Base-by-base conservation (phyloP, 371 early-diverging fungal genomes). In the Mortierella sp. region DNA sequence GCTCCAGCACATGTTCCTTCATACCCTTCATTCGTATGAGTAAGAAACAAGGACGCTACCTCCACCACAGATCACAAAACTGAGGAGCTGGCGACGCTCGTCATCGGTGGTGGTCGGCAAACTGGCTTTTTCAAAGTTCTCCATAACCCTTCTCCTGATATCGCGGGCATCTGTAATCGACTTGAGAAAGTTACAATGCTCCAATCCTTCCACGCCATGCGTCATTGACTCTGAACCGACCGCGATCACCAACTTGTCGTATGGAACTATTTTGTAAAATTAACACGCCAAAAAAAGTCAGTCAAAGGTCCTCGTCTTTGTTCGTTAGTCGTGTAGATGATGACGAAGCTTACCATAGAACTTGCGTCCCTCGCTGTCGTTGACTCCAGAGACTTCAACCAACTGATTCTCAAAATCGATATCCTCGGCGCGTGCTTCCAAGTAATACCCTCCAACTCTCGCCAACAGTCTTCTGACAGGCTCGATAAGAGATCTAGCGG, bases 61-160 rank as follows among this genome's bases (percentile, higher is more conserved):
- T 52, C 97, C 97, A 73, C 97, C 96, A 70, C 95, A 93, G 38
- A 96, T 92, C 6, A 97, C 96, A 90, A 97, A 95, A 70, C 95
- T 95, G 76, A 99, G 90, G 47, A 98, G 86, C 38, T 95, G 92
- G 45, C 93, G 91, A 74, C 95, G 90, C 80, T 98, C 97, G 47
- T 93, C 93, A 1, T 92, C 93, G 0, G 92, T 90, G 48, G 91
- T 95, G 55, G 88, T 96, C 77, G 96, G 98, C 88, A 90, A 90
- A 81, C 88, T 91, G 3, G 98, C 99, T 52, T 93, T 92, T 85
- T 99, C 99, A 70, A 98, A 93, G 84, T 94, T 95, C 52, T 92
- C 91, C 80, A 94, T 92, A 34, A 96, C 89, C 73, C 90, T 92
- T 54, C 87, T 92, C 68, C 95, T 90, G 71, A 96, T 94, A 63